phyloP scores from a whole-genome alignment of 2,329 filamentous ascomycete species.

The Paracoccidioides lutzii region DNA sequence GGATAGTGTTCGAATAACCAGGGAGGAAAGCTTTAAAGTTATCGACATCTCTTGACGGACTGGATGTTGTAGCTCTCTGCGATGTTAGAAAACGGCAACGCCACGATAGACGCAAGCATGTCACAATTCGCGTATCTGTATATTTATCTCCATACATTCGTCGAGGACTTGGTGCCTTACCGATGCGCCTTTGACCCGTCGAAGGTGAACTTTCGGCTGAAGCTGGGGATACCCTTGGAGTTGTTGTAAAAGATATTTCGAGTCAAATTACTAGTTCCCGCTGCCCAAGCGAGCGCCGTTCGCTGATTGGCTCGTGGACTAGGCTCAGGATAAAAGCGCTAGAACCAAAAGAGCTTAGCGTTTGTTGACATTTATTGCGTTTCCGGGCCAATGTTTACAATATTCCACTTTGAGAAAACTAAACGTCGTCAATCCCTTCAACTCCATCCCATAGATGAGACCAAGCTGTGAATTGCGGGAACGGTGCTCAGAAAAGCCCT shows the following conservation, averaged over 20 bases:
- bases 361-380: slow-evolving; percentile 3
- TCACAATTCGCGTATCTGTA: not conserved
- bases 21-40: slow-evolving; percentile 53
- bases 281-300: not conserved
- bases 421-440: not conserved
- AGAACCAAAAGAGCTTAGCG: not conserved
- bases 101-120: not conserved
- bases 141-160: not conserved
- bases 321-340: not conserved
- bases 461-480: not conserved
- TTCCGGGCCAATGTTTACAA: slow-evolving; percentile 12
- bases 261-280: too few species aligned
- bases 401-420: slow-evolving; percentile 9
- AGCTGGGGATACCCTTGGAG: not conserved
- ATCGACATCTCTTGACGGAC: slow-evolving; percentile 40
- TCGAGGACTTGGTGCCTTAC: not conserved
- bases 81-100: not conserved
- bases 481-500: not conserved
- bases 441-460: not conserved
- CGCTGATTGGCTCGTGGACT: not conserved
- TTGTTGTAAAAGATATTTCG: too few species aligned
- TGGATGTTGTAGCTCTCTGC: not conserved
- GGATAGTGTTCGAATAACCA: slow-evolving; percentile 51
- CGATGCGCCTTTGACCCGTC: not conserved
- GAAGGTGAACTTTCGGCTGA: not conserved